Percentiles rank a stretch among this genome's conserved stretches.
Evolutionary conservation across 202 grass and related monocot species (phyloP).

Genomic region (Eragrostis tef): DNA sequence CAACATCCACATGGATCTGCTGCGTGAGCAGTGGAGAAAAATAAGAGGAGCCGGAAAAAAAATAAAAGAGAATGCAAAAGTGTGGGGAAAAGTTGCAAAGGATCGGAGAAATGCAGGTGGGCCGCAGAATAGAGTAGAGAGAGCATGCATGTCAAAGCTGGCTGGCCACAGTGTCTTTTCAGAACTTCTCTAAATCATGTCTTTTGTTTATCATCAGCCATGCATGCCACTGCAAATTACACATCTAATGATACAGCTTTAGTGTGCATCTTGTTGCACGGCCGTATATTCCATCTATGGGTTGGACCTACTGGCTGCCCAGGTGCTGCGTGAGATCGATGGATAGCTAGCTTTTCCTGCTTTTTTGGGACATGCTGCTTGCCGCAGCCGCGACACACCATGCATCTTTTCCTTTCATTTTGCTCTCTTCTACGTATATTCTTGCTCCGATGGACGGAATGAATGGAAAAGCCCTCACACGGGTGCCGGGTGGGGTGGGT

Average conservation of each 20-base stretch:
- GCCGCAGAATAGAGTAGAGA: not conserved
- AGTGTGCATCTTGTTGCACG: slow-evolving; percentile 6
- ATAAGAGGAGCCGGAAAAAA: not conserved
- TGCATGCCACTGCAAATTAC: slow-evolving; percentile 1
- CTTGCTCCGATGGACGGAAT: not conserved
- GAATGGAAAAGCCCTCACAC: slow-evolving; percentile 9
- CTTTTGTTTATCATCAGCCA: not conserved
- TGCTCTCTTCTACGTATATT: not conserved
- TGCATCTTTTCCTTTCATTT: slow-evolving; percentile 2
- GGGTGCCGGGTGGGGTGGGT: not conserved
- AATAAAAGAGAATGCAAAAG: slow-evolving; percentile 15
- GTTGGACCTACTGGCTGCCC: slow-evolving; percentile 17
- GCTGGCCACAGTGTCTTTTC: slow-evolving; percentile 20
- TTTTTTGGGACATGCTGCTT: slow-evolving; percentile 74
- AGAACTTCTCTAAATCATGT: slow-evolving; percentile 18
- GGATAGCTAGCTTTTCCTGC: slow-evolving; percentile 38
- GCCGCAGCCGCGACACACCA: slow-evolving; percentile 57
- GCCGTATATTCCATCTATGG: slow-evolving; percentile 47
- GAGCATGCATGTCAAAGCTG: slow-evolving; percentile 7
- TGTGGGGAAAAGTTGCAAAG: slow-evolving; percentile 24
- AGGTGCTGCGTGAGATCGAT: slow-evolving; percentile 45
- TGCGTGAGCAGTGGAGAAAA: slow-evolving; percentile 13
- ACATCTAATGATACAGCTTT: slow-evolving; percentile 28
- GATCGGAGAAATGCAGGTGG: slow-evolving; percentile 14
- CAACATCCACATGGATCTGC: slow-evolving; percentile 13